Evolutionary conservation across 768 basidiomycete species (phyloP).

Genomic region (Tylopilus plumbeoviolaceoides): DNA sequence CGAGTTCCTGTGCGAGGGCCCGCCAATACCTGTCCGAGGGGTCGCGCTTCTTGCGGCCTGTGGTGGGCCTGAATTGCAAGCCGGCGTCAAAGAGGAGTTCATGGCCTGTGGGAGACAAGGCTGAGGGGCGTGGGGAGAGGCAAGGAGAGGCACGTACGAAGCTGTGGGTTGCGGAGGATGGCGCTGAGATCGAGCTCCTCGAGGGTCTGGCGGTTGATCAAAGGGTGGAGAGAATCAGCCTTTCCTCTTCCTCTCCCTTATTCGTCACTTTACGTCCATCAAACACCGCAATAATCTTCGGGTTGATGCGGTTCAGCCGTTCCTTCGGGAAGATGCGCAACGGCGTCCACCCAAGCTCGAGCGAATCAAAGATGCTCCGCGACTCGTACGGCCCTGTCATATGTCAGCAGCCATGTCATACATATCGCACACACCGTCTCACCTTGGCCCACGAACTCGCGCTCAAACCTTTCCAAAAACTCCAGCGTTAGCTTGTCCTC

Average conservation of each 20-base stretch:
- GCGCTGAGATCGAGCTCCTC: slow-evolving; percentile 81
- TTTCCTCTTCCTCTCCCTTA: slow-evolving; percentile 44
- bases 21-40: slow-evolving; percentile 82
- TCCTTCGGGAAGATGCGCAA: slow-evolving; percentile 99
- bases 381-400: slow-evolving; percentile 84
- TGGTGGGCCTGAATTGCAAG: slow-evolving; percentile 75
- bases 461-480: slow-evolving; percentile 97
- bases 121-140: background rate
- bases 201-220: slow-evolving; percentile 80
- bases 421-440: slow-evolving; percentile 15
- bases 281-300: slow-evolving; percentile 92
- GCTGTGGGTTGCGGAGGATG: slow-evolving; percentile 85
- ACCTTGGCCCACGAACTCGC: slow-evolving; percentile 97
- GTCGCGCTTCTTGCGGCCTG: slow-evolving; percentile 68
- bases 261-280: slow-evolving; percentile 79
- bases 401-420: slow-evolving; percentile 5
- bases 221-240: slow-evolving; percentile 65
- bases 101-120: slow-evolving; percentile 54
- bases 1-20: slow-evolving; percentile 73
- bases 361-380: slow-evolving; percentile 92
- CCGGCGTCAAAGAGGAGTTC: slow-evolving; percentile 87
- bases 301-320: slow-evolving; percentile 95
- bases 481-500: slow-evolving; percentile 97
- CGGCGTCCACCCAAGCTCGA: slow-evolving; percentile 95
- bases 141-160: slow-evolving; percentile 55